These are phyloP conservation scores for Coffea canephora DNA, from an alignment of 257 asterid species.

Conservation along the genomic window DNA sequence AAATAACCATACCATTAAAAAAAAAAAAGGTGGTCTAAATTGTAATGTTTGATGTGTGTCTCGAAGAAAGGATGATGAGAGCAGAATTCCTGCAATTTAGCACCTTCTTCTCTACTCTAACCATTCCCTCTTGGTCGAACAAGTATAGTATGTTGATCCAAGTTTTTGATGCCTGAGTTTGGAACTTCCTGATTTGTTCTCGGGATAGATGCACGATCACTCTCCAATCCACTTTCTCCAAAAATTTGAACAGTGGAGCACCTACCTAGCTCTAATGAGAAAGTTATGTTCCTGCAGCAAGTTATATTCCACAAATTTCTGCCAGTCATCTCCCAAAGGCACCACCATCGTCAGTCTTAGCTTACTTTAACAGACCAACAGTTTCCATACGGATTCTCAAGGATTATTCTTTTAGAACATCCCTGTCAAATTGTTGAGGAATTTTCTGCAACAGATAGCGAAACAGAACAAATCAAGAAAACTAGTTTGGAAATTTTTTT, in stretches of 20 bases:
- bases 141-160: background rate
- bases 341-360: background rate
- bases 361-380: constrained; percentile 7
- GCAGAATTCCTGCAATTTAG: background rate
- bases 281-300: background rate
- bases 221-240: background rate
- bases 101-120: background rate
- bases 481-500: background rate
- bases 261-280: background rate
- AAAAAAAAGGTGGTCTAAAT: background rate
- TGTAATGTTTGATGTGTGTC: constrained; percentile 10
- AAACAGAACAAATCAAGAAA: background rate
- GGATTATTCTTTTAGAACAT: background rate
- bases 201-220: background rate
- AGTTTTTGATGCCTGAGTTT: background rate
- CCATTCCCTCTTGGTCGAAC: background rate
- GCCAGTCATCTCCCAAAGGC: constrained; percentile 14
- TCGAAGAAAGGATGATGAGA: constrained; percentile 5
- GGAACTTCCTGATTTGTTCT: background rate
- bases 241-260: constrained; percentile 4
- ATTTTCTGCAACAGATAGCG: constrained; percentile 5
- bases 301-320: constrained; percentile 5
- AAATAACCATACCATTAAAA: constrained; percentile 15
- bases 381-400: constrained; percentile 1
- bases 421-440: background rate